These are phyloP conservation scores for Stentor coeruleus DNA, from an alignment of 73 alveolate species.

Conservation along the genomic window DNA sequence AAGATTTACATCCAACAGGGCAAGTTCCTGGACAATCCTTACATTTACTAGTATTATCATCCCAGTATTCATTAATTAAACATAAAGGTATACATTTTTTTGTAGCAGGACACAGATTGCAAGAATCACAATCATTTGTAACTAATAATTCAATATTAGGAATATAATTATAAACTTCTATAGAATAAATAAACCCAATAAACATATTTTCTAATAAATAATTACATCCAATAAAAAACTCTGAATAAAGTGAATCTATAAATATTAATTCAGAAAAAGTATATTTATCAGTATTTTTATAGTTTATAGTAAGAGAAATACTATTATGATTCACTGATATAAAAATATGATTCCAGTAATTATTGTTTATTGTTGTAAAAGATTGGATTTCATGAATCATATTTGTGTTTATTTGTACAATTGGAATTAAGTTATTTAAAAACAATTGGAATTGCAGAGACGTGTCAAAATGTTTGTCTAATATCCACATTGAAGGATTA, in stretches of 20 bases:
- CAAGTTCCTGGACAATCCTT: background rate
- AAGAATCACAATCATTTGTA: background rate
- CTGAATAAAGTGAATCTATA: background rate
- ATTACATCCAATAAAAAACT: background rate
- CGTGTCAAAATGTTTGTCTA: background rate
- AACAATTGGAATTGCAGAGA: background rate
- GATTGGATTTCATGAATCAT: too few species aligned
- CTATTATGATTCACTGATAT: too few species aligned
- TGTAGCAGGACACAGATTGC: background rate
- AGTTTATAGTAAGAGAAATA: too few species aligned
- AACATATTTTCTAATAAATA: background rate
- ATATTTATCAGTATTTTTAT: too few species aligned
- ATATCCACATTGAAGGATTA: background rate
- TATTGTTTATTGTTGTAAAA: too few species aligned
- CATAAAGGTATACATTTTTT: background rate
- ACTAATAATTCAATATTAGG: background rate
- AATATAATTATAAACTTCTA: background rate
- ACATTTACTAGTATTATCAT: background rate
- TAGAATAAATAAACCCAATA: background rate
- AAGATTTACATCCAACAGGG: background rate
- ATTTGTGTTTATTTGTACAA: too few species aligned
- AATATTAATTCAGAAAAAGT: too few species aligned
- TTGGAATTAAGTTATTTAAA: too few species aligned
- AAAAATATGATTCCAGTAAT: too few species aligned
- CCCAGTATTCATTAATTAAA: too few species aligned